Conservation (phyloP, 2,329 filamentous ascomycete genomes). For the Lasiodiplodia theobromae region DNA sequence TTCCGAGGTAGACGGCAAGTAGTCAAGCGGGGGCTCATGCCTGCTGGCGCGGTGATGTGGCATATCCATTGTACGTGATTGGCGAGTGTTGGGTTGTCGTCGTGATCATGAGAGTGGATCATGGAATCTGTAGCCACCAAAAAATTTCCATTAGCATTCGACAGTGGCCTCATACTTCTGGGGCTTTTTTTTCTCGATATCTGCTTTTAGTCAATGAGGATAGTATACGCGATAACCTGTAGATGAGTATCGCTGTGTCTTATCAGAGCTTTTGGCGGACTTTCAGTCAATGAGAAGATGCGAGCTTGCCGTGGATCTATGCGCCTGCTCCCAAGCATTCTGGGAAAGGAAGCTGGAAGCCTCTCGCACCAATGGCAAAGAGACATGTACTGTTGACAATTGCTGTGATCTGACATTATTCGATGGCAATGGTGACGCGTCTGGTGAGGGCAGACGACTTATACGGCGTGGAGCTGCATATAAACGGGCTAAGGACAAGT, state of each 20-base stretch:
- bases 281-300: not conserved
- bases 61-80: not conserved
- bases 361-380: not conserved
- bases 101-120: not conserved
- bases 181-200: not conserved
- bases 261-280: not conserved
- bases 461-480: not conserved
- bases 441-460: slow-evolving; percentile 1
- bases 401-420: not conserved
- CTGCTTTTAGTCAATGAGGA: not conserved
- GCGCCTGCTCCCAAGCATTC: not conserved
- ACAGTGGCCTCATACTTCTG: not conserved
- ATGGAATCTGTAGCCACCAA: not conserved
- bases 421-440: slow-evolving; percentile 2
- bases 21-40: not conserved
- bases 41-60: not conserved
- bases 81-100: not conserved
- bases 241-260: not conserved
- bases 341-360: not conserved
- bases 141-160: not conserved
- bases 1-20: not conserved
- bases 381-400: not conserved
- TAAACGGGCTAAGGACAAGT: not conserved
- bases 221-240: not conserved
- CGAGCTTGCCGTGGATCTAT: not conserved